Conservation (phyloP, 1,139 yeast genomes). For the Saccharomyces pastorianus region DNA sequence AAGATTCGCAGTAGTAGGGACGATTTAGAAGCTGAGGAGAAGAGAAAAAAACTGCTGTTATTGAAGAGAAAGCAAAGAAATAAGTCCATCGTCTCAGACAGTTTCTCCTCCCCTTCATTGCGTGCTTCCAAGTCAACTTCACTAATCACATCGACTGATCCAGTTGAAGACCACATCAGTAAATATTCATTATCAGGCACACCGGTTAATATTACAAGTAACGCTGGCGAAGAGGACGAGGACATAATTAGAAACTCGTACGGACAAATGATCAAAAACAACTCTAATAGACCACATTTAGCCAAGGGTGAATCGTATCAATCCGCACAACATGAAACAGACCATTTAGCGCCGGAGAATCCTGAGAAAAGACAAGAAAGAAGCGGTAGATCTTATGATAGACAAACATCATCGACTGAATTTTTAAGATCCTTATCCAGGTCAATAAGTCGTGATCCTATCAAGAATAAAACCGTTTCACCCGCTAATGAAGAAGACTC, state of each 20-base stretch:
- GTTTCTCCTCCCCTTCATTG: slow-evolving; percentile 8
- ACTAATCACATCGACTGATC: slow-evolving; percentile 24
- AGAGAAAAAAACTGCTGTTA: slow-evolving; percentile 12
- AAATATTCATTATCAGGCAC: slow-evolving; percentile 6
- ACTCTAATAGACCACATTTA: slow-evolving; percentile 25
- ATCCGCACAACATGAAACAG: slow-evolving; percentile 9
- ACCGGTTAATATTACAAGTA: slow-evolving; percentile 2
- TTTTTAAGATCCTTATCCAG: slow-evolving; percentile 27
- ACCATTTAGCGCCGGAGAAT: neutral
- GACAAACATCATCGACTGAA: slow-evolving; percentile 17
- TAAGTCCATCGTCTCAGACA: slow-evolving; percentile 1
- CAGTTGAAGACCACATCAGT: slow-evolving; percentile 16
- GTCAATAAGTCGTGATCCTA: slow-evolving; percentile 23
- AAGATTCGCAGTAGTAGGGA: slow-evolving; percentile 6
- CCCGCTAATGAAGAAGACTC: neutral
- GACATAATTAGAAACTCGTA: slow-evolving; percentile 24
- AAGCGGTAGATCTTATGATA: slow-evolving; percentile 17
- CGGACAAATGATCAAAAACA: slow-evolving; percentile 23
- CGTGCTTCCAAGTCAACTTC: slow-evolving; percentile 16
- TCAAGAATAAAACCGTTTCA: neutral
- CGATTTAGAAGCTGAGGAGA: slow-evolving; percentile 12
- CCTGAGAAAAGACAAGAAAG: slow-evolving; percentile 9
- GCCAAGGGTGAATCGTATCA: slow-evolving; percentile 31
- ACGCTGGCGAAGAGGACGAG: slow-evolving; percentile 1
- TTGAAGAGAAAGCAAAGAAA: slow-evolving; percentile 9